Percentiles rank a stretch among this genome's conserved stretches.
These are phyloP conservation scores for Calocybe gambosa DNA, from an alignment of 1,284 basidiomycete species.

Conservation along the genomic window DNA sequence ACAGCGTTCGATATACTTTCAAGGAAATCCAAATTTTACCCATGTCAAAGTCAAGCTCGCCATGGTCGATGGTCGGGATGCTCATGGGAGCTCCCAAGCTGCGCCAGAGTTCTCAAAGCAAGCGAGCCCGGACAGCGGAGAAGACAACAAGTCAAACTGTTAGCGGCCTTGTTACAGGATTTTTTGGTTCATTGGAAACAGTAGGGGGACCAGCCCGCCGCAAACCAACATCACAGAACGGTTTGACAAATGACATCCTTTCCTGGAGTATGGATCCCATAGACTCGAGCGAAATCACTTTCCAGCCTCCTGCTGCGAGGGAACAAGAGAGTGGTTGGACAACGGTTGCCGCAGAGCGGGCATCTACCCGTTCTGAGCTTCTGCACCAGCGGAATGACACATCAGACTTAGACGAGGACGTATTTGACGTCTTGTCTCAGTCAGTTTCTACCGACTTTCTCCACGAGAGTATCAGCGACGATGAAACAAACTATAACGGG, in stretches of 20 bases:
- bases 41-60: slow-evolving; percentile 13
- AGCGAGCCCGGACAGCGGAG: background rate
- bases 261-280: background rate
- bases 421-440: slow-evolving; percentile 14
- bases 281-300: background rate
- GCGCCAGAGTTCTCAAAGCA: slow-evolving; percentile 4
- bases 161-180: too few species aligned
- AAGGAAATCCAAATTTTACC: background rate
- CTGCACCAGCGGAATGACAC: background rate
- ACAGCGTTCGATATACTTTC: background rate
- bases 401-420: slow-evolving; percentile 8
- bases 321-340: slow-evolving; percentile 13
- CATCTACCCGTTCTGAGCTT: background rate
- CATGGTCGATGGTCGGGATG: slow-evolving; percentile 15
- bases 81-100: slow-evolving; percentile 12
- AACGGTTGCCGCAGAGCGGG: slow-evolving; percentile 2
- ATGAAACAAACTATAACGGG: background rate
- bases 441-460: slow-evolving; percentile 12
- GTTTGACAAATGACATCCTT: too few species aligned
- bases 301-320: background rate
- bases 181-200: too few species aligned
- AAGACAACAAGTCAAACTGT: background rate
- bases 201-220: background rate
- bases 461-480: slow-evolving; percentile 3
- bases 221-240: too few species aligned